A percentile compares a stretch with the other conserved stretches of the same genome.
Conservation (phyloP, 179 eudicot genomes). For the Gypsophila paniculata region DNA sequence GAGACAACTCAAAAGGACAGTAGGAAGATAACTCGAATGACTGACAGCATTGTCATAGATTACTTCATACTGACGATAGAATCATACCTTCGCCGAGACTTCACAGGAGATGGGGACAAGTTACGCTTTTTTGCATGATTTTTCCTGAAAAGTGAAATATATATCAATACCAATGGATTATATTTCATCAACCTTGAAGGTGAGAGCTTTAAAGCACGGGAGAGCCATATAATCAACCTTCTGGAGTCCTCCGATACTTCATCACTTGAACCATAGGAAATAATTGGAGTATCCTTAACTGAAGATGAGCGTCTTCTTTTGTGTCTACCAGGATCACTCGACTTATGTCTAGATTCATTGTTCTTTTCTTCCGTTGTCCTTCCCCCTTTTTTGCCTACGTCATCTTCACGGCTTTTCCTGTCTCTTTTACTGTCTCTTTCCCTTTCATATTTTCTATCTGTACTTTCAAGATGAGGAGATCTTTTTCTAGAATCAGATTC, state of each 20-base stretch:
- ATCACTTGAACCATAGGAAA: conserved; percentile 52
- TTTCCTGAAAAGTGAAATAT: conserved; percentile 52
- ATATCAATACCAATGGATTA: conserved; percentile 1
- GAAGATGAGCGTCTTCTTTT: conserved; percentile 65
- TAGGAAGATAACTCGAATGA: no score
- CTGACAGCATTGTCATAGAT: no score
- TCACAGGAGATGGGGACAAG: conserved; percentile 72
- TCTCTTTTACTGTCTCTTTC: conserved; percentile 50
- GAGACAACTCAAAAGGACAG: no score
- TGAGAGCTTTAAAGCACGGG: neutral
- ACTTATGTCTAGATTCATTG: conserved; percentile 57
- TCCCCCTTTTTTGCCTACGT: conserved; percentile 49
- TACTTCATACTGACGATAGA: no score
- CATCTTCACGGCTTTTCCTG: conserved; percentile 52
- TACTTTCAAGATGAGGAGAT: conserved; percentile 43
- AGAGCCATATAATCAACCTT: conserved; percentile 46
- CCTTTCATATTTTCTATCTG: conserved; percentile 47
- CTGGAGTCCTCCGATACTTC: conserved; percentile 59
- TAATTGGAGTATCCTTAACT: conserved; percentile 46
- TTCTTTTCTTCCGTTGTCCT: conserved; percentile 49
- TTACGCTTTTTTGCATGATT: conserved; percentile 39
- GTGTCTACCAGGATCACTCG: conserved; percentile 53
- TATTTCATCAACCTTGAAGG: neutral
- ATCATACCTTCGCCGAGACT: conserved; percentile 83
- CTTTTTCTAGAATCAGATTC: conserved; percentile 55